Evolutionary conservation across 768 basidiomycete genomes (phyloP).

Genomic region (Lanmaoa rubissima): DNA sequence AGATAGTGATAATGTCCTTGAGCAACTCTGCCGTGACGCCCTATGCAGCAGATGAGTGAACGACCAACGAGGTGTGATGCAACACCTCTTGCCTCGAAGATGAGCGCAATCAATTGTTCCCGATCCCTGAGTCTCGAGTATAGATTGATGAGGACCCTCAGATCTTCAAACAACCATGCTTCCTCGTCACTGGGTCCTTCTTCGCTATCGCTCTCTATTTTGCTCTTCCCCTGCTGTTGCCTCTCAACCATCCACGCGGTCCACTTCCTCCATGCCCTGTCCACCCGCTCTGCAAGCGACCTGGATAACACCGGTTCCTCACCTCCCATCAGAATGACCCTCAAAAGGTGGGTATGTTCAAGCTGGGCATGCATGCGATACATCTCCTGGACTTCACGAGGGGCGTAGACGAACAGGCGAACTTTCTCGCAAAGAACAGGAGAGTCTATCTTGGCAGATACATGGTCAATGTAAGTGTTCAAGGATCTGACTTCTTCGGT

Average conservation of each 20-base stretch:
- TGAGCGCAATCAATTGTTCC: conserved; percentile 87
- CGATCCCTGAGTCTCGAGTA: conserved; percentile 82
- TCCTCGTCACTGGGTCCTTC: conserved; percentile 93
- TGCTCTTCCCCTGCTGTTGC: conserved; percentile 42
- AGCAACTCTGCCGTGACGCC: conserved; percentile 92
- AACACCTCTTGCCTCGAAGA: conserved; percentile 78
- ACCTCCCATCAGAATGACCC: conserved; percentile 73
- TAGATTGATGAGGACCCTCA: conserved; percentile 74
- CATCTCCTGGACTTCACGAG: conserved; percentile 82
- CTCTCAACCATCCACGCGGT: conserved; percentile 63
- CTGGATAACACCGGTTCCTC: conserved; percentile 74
- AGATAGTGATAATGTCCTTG: conserved; percentile 98
- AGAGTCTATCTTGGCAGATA: conserved; percentile 88
- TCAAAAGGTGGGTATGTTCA: conserved; percentile 74
- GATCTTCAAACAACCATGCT: conserved; percentile 94
- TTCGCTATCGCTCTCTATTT: conserved; percentile 72
- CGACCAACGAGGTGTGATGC: neutral
- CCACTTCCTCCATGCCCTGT: conserved; percentile 77
- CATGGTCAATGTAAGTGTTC: conserved; percentile 83
- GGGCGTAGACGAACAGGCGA: conserved; percentile 80
- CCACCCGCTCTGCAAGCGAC: conserved; percentile 77
- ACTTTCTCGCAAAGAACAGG: conserved; percentile 86
- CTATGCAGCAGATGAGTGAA: conserved; percentile 38
- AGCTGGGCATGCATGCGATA: conserved; percentile 75
- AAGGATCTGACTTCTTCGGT: conserved; percentile 85